These are phyloP conservation scores for Diaporthe batatas DNA, from an alignment of 2,329 filamentous ascomycete genomes.

Conservation along the genomic window DNA sequence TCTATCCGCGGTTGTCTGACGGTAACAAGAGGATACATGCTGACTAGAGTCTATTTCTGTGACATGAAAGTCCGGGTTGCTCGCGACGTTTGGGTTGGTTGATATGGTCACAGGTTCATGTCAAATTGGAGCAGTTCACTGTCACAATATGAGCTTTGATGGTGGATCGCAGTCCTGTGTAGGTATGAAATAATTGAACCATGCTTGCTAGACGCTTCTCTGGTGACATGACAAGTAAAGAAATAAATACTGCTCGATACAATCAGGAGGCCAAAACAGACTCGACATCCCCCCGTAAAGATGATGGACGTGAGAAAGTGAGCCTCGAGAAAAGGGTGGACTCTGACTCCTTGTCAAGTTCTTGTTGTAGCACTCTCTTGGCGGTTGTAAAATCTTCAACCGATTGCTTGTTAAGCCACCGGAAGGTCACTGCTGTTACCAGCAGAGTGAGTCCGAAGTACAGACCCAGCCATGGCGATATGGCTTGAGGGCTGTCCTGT, in stretches of 20 bases:
- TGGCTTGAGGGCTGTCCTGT: constrained; percentile 35
- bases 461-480: constrained; percentile 44
- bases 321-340: background rate
- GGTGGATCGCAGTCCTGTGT: too few relatives aligned
- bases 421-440: constrained; percentile 30
- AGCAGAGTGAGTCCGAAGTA: constrained; percentile 42
- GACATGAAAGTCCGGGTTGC: accelerated
- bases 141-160: background rate
- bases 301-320: background rate
- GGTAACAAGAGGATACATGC: background rate
- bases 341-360: background rate
- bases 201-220: too few relatives aligned
- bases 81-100: background rate
- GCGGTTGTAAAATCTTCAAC: too few relatives aligned
- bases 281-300: too few relatives aligned
- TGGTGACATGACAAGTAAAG: too few relatives aligned
- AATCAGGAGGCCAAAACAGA: too few relatives aligned
- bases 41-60: background rate
- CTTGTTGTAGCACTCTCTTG: too few relatives aligned
- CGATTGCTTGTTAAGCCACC: background rate
- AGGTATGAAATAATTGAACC: too few relatives aligned
- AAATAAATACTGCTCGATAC: too few relatives aligned
- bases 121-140: background rate
- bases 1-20: background rate
- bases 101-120: background rate